A percentile compares a stretch with the other conserved stretches of the same genome.
Conservation (phyloP, 2,329 filamentous ascomycete species). For the Aspergillus jensenii region DNA sequence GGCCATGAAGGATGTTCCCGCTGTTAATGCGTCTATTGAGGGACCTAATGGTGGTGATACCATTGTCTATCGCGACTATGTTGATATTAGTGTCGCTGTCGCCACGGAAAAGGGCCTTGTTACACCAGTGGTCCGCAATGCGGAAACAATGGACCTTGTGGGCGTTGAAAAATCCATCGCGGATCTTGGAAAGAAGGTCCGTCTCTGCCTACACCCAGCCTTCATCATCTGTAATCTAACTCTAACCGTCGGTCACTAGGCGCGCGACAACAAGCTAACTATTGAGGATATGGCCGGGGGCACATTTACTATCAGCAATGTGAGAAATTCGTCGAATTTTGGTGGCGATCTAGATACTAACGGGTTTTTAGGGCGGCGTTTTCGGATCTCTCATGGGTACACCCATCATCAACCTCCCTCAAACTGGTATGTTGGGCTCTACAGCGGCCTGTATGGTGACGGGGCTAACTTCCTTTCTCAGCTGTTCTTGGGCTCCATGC, state of each 20-base stretch:
- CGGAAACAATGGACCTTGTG: conserved; percentile 82
- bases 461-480: conserved; percentile 24
- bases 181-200: conserved; percentile 90
- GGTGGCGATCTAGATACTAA: not conserved
- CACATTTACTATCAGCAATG: conserved; percentile 97
- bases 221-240: not conserved
- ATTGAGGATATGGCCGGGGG: conserved; percentile 99
- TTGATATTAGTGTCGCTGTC: conserved; percentile 95
- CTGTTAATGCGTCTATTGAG: conserved; percentile 95
- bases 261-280: conserved; percentile 91
- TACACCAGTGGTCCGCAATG: conserved; percentile 93
- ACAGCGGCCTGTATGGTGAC: not conserved
- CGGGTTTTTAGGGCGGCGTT: conserved; percentile 65
- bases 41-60: conserved; percentile 93
- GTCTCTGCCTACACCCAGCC: not conserved
- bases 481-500: conserved; percentile 89
- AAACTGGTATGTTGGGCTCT: conserved; percentile 59
- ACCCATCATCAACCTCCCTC: conserved; percentile 95
- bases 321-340: conserved; percentile 25
- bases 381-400: conserved; percentile 98
- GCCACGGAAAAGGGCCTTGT: conserved; percentile 97
- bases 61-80: conserved; percentile 97
- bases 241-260: conserved; percentile 51
- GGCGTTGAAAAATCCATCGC: conserved; percentile 89
- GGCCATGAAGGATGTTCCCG: conserved; percentile 92